A percentile compares a stretch with the other conserved stretches of the same genome.
phyloP scores from a whole-genome alignment of 225 moss, liverwort and hornwort species.

The Marchantia polymorpha region DNA sequence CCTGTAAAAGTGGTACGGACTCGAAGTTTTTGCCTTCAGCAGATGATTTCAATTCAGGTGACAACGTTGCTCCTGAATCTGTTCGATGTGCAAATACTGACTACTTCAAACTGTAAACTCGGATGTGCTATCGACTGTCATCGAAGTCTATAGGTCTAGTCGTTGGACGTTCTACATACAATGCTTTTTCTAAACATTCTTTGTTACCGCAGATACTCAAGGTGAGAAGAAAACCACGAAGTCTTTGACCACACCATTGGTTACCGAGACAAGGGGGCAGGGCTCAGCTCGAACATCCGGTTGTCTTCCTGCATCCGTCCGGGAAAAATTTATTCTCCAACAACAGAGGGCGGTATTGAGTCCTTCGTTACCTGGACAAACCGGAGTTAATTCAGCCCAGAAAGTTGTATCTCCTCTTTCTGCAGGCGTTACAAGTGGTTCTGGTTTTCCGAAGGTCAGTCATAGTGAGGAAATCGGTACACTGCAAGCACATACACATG shows the following conservation, averaged over 20 bases:
- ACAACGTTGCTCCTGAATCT: background rate
- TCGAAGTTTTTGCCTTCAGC: background rate
- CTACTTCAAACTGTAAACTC: background rate
- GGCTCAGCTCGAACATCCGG: conserved; percentile 55
- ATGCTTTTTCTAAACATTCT: background rate
- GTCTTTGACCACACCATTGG: background rate
- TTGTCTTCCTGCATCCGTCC: conserved; percentile 44
- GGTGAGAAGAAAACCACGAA: conserved; percentile 27
- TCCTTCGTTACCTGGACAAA: conserved; percentile 14
- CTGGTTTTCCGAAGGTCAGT: conserved; percentile 19
- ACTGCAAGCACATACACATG: conserved; percentile 18
- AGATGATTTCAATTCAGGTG: conserved; percentile 11
- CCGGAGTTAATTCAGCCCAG: background rate
- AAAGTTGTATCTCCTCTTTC: conserved; percentile 3
- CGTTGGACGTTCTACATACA: background rate
- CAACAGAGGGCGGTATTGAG: conserved; percentile 21
- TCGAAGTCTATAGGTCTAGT: background rate
- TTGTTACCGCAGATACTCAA: background rate
- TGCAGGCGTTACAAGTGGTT: background rate
- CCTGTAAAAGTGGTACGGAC: background rate
- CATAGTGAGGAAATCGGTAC: conserved; percentile 7
- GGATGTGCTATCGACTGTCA: background rate
- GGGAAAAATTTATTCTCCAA: conserved; percentile 33
- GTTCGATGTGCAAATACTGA: background rate
- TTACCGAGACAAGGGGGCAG: conserved; percentile 37